Evolutionary conservation across 2,329 filamentous ascomycete species (phyloP), one percentile per base, ranked within the genome.

Genomic region (Fusarium algeriense): DNA sequence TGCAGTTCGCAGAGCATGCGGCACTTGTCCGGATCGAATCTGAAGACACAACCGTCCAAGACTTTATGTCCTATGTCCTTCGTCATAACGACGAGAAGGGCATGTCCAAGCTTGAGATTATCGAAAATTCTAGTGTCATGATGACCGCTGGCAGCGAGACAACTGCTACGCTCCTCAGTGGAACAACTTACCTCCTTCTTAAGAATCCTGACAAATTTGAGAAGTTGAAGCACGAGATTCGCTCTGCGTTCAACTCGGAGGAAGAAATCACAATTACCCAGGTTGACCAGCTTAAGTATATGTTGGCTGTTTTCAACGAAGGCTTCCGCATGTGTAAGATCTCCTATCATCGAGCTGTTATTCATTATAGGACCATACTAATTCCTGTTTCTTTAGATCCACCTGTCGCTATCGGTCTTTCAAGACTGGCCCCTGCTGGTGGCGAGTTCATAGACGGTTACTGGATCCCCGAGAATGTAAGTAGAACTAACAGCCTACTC

Each of bases 11-110:
- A 2, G 32, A 65, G 15, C 50, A 65, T 15, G 19, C 28, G 1
- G 60, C 63, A 4, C 43, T 64, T 1, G 60, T 60, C 7, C 63
- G 63, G 0, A 13, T 65, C 1, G 52, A 65, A 10, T 35, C 44
- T 4, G 59, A 50, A 2, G 44, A 50, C 8, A 41, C 44, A 0
- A 40, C 41, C 4, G 59, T 34, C 0, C 38, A 59, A 9, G 63
- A 65, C 3, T 65, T 65, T 1, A 65, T 65, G 60, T 65, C 60
- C 0, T 65, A 65, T 5, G 32, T 65, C 2, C 63, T 65, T 19
- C 63, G 63, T 1, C 26, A 65, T 10, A 65, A 65, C 2, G 63
- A 65, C 15, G 63, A 65, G 3, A 35, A 54, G 2, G 63, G 63
- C 3, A 59, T 65, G 60, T 65, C 63, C 0, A 12, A 35, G 2